Evolutionary conservation across 805 yeast species (phyloP), one percentile per base, ranked within the genome.

Genomic region (Suhomyces emberorum): DNA sequence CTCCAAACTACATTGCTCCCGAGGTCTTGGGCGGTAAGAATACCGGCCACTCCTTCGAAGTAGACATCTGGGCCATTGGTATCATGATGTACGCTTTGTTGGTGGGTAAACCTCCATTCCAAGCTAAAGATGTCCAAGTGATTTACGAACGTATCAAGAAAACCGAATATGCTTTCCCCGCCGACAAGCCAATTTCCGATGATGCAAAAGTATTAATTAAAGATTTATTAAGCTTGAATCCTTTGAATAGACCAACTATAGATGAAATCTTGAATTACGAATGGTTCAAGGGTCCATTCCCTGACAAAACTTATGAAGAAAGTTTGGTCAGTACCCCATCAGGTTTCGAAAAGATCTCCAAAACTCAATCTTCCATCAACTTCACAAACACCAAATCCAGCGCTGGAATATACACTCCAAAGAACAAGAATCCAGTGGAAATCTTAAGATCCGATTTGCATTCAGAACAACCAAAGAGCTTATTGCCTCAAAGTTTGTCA

Each of bases 1-100:
- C 99, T 16, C 99, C 99, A 42, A 93, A 93, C 64, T 93, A 93
- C 59, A 93, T 93, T 56, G 97, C 98, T 1, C 99, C 99, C 6
- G 99, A 93, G 67, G 95, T 93, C 15, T 72, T 93, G 46, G 85
- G 88, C 27, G 95, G 95, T 19, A 88, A 88, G 52, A 77, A 71
- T 36, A 74, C 79, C 9, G 98, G 98, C 7, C 98, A 93, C 60
- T 81, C 95, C 34, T 89, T 79, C 55, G 96, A 88, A 60, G 97
- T 88, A 28, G 99, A 93, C 60, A 78, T 88, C 42, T 93, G 99
- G 99, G 95, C 98, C 7, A 79, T 88, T 47, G 99, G 99, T 42
- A 86, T 93, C 41, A 93, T 93, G 88, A 74, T 93, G 70, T 93
- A 82, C 56, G 97, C 98, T 7, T 74, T 93, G 63, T 70, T 93